These are phyloP conservation scores for Hordeum marinum DNA, from an alignment of 176 grass and related monocot species.

Conservation along the genomic window DNA sequence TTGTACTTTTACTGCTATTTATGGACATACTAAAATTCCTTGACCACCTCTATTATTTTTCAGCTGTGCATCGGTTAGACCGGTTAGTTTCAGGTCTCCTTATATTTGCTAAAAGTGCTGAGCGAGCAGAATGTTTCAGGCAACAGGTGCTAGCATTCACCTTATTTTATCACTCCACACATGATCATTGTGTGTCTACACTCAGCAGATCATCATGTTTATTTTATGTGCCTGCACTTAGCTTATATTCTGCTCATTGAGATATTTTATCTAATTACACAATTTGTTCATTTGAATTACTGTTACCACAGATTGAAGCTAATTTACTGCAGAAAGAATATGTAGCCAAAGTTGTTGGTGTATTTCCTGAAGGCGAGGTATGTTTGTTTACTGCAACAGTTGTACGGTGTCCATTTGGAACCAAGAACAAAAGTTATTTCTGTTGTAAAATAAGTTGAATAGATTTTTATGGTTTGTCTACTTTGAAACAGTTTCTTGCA, in stretches of 20 bases:
- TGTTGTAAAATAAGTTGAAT: slow-evolving; percentile 1
- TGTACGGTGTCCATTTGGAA: background rate
- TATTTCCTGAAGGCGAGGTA: slow-evolving; percentile 93
- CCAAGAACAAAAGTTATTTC: background rate
- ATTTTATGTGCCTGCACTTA: background rate
- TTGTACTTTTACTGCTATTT: background rate
- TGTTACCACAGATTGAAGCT: slow-evolving; percentile 60
- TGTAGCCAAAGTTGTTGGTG: slow-evolving; percentile 86
- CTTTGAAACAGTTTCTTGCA: background rate
- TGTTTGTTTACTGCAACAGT: background rate
- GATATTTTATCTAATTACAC: slow-evolving; percentile 6
- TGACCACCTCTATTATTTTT: slow-evolving; percentile 60
- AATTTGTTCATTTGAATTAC: slow-evolving; percentile 14
- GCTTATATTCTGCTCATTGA: background rate
- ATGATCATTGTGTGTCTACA: slow-evolving; percentile 10
- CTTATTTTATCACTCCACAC: background rate
- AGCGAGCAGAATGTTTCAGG: slow-evolving; percentile 80
- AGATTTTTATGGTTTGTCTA: background rate
- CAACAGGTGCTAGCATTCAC: slow-evolving; percentile 56
- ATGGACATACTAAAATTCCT: slow-evolving; percentile 33
- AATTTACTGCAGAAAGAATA: slow-evolving; percentile 86
- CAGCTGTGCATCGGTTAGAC: slow-evolving; percentile 93
- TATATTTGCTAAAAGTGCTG: slow-evolving; percentile 89
- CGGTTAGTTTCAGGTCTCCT: slow-evolving; percentile 96
- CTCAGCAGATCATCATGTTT: background rate